Evolutionary conservation across 371 early-diverging fungal genomes (phyloP), one percentile per base, ranked within the genome.

Genomic region (Blakeslea trispora): DNA sequence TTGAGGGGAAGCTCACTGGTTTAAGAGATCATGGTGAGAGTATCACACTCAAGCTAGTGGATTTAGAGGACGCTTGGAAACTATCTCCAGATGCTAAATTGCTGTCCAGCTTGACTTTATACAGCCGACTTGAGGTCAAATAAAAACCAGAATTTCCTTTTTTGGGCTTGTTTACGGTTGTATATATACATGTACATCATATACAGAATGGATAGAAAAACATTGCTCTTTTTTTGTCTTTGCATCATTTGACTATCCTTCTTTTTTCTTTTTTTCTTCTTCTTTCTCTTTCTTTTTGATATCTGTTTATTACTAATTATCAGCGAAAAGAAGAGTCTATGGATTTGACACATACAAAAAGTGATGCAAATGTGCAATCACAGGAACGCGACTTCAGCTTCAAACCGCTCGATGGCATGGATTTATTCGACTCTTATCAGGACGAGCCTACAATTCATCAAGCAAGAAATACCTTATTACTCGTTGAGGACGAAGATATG

Each of bases 21-120:
- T 67, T 91, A 22, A 72, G 88, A n/a, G 84, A 85, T 7, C 78
- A 86, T 39, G 94, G 92, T 11, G 94, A 94, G 68, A 79, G 72
- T 14, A 94, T 94, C 49, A 78, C 85, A 1, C 51, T 93, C 21
- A 75, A 82, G 31, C 50, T 93, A 19, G 86, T 88, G 0, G 59
- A 77, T 7, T 61, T 92, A 50, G 74, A 80, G 43, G 79, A 90
- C 21, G 80, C 88, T 10, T 91, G 88, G 85, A 74, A 74, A 50
- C 40, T 40, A 4, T 83, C 88, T 2, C 81, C 85, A 0, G 92
- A 92, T 61, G 84, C 90, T 59, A 91, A 92, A 55, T 72, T 88
- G 1, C 49, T 88, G 17, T 84, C 90, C 0, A 88, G 90, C 8
- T 47, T 91, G 39, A 81, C 84, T 1, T 77, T 93, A 8, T 87